Percentiles rank a stretch among this genome's conserved stretches.
These are phyloP conservation scores for Neofusicoccum sp. DNA, from an alignment of 2,329 filamentous ascomycete genomes.

Conservation along the genomic window DNA sequence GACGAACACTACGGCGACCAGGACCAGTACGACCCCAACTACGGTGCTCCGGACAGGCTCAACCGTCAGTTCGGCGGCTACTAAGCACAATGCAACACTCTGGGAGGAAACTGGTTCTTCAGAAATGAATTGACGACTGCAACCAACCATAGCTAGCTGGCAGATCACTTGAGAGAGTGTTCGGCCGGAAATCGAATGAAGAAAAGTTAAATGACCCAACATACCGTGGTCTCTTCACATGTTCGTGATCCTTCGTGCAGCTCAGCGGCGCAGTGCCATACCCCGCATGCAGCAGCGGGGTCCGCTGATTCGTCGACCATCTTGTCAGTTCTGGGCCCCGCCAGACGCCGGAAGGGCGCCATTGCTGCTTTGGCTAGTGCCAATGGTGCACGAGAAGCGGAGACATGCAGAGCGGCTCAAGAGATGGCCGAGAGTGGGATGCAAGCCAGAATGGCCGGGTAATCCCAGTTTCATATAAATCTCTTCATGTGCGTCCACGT, in stretches of 20 bases:
- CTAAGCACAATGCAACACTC: constrained; percentile 6
- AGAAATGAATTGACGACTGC: neutral
- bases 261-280: neutral
- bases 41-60: constrained; percentile 26
- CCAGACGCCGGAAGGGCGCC: neutral
- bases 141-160: neutral
- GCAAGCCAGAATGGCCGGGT: no score
- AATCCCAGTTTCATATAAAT: no score
- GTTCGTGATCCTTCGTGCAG: neutral
- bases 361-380: neutral
- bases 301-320: neutral
- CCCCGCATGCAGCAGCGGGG: neutral
- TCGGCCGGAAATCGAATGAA: neutral
- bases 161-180: neutral
- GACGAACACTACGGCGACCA: constrained; percentile 48
- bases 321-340: neutral
- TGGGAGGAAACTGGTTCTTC: neutral
- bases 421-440: no score
- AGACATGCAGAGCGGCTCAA: no score
- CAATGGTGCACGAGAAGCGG: neutral
- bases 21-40: constrained; percentile 48
- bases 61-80: constrained; percentile 25
- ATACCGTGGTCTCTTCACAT: neutral
- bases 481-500: no score
- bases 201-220: neutral